phyloP scores from a whole-genome alignment of 2,329 filamentous ascomycete species.

The Monilinia laxa region DNA sequence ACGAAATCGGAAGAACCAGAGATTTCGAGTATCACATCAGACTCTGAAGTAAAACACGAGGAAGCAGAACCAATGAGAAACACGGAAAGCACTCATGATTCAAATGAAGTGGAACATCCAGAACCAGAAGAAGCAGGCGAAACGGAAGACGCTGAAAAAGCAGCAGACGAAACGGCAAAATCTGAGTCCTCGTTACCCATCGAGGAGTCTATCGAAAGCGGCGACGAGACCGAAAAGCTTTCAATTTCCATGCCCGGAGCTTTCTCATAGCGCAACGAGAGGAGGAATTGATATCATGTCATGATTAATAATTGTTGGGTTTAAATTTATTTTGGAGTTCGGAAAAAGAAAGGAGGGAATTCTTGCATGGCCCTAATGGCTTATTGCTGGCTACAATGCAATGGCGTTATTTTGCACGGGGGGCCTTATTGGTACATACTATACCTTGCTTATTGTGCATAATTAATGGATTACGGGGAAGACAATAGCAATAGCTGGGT shows the following conservation, averaged over 20 bases:
- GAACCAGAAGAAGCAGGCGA: conserved; percentile 17
- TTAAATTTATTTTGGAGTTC: conserved; percentile 5
- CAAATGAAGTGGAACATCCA: conserved; percentile 16
- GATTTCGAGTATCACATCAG: not conserved
- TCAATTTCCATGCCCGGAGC: conserved; percentile 42
- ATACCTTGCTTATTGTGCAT: conserved; percentile 21
- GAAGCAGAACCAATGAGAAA: conserved; percentile 16
- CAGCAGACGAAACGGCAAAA: conserved; percentile 30
- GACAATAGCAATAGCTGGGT: conserved; percentile 11
- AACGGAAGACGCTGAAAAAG: conserved; percentile 9
- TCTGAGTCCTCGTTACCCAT: conserved; percentile 32
- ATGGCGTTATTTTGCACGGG: conserved; percentile 17
- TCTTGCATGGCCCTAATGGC: conserved; percentile 5
- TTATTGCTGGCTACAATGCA: conserved; percentile 13
- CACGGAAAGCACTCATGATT: conserved; percentile 10
- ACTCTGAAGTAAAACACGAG: not conserved
- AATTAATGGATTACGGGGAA: conserved; percentile 18
- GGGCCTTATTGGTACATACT: conserved; percentile 8
- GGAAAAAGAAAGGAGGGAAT: conserved; percentile 8
- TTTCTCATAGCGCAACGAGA: conserved; percentile 8
- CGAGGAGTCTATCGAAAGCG: conserved; percentile 33
- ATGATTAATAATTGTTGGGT: conserved; percentile 20
- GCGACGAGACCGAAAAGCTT: conserved; percentile 26
- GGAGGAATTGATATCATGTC: conserved; percentile 9
- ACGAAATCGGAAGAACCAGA: not conserved